These are phyloP conservation scores for Colletotrichum sansevieriae DNA, from an alignment of 2,329 filamentous ascomycete genomes.

Conservation along the genomic window DNA sequence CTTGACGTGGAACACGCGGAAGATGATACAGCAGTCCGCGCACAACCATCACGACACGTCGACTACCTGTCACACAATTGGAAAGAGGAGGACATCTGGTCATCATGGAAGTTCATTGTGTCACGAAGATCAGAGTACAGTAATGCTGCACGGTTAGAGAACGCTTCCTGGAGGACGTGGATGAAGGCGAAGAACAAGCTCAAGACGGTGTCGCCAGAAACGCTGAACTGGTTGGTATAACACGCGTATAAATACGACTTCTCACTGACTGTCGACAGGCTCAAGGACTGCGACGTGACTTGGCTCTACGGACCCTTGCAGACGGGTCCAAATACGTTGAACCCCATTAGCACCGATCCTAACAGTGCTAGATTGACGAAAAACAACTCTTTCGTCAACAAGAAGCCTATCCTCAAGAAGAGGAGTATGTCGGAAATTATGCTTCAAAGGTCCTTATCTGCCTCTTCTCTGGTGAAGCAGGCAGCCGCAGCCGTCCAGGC, in stretches of 20 bases:
- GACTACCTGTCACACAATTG: constrained; percentile 95
- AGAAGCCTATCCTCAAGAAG: constrained; percentile 97
- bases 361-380: constrained; percentile 62
- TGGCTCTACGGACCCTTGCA: constrained; percentile 97
- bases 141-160: constrained; percentile 87
- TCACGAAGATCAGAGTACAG: constrained; percentile 82
- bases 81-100: constrained; percentile 97
- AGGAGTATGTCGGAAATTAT: constrained; percentile 96
- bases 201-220: constrained; percentile 89
- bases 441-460: constrained; percentile 88
- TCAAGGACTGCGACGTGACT: constrained; percentile 97
- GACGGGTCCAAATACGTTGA: constrained; percentile 71
- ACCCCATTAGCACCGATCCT: constrained; percentile 57
- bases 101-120: constrained; percentile 94
- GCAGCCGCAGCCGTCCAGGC: constrained; percentile 88
- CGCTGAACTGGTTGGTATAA: constrained; percentile 85
- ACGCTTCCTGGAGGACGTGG: constrained; percentile 98
- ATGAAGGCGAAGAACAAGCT: constrained; percentile 91
- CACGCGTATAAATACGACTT: neutral
- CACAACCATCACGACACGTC: constrained; percentile 87
- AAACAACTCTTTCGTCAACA: constrained; percentile 74
- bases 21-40: constrained; percentile 83
- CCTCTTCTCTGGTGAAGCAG: constrained; percentile 90
- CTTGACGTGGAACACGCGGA: constrained; percentile 70
- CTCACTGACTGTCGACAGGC: constrained; percentile 65